Percentiles rank a stretch among this genome's conserved stretches.
These are phyloP conservation scores for Gentiana macrophylla DNA, from an alignment of 257 asterid species.

Conservation along the genomic window DNA sequence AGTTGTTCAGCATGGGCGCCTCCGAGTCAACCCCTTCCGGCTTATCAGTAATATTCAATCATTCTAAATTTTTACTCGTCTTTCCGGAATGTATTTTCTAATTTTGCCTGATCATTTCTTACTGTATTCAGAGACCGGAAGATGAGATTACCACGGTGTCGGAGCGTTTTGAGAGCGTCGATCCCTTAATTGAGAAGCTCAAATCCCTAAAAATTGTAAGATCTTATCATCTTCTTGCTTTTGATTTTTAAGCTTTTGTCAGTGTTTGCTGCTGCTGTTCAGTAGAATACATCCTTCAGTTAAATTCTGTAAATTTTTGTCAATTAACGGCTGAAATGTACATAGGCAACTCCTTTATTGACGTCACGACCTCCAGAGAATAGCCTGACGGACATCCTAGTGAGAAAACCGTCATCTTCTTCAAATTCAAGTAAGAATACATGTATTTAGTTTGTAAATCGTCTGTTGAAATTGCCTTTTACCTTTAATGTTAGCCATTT, in stretches of 20 bases:
- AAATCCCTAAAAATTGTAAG: slow-evolving; percentile 74
- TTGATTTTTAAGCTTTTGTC: neutral
- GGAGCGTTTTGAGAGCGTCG: slow-evolving; percentile 52
- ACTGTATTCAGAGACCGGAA: slow-evolving; percentile 26
- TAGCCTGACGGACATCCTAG: slow-evolving; percentile 78
- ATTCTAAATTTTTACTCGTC: slow-evolving; percentile 2
- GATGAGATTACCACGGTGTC: slow-evolving; percentile 85
- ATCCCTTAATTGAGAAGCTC: slow-evolving; percentile 69
- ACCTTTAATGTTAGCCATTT: no score
- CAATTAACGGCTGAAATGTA: slow-evolving; percentile 4
- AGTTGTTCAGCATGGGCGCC: slow-evolving; percentile 57
- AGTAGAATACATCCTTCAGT: neutral
- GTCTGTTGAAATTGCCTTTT: no score
- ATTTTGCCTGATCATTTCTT: neutral
- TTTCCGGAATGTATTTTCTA: neutral
- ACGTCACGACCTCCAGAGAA: slow-evolving; percentile 69
- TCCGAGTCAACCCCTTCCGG: slow-evolving; percentile 65
- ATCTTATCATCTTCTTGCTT: neutral
- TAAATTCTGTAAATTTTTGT: neutral
- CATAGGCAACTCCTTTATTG: slow-evolving; percentile 68
- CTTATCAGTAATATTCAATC: slow-evolving; percentile 30
- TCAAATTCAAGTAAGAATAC: slow-evolving; percentile 43
- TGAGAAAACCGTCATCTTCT: slow-evolving; percentile 57
- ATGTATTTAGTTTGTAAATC: neutral
- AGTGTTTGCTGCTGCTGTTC: neutral